These are phyloP conservation scores for Camellia lanceoleosa DNA, from an alignment of 148 eudicot species.

Conservation along the genomic window DNA sequence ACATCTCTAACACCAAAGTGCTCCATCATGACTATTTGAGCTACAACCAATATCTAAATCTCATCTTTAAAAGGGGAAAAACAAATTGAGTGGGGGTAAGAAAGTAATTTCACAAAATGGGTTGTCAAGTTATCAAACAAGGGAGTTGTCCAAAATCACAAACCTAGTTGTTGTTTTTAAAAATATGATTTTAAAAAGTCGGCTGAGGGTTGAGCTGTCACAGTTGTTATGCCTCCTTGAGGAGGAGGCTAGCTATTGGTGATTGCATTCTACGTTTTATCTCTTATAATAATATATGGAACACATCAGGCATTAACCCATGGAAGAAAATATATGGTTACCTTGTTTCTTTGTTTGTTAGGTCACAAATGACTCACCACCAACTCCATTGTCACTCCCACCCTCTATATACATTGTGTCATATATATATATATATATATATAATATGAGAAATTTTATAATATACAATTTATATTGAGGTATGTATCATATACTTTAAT, in stretches of 20 bases:
- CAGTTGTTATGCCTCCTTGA: conserved; percentile 11
- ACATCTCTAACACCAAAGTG: too few species aligned
- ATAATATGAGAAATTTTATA: too few species aligned
- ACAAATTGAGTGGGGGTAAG: not conserved
- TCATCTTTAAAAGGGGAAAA: too few species aligned
- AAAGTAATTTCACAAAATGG: not conserved
- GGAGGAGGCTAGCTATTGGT: not conserved
- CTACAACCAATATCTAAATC: too few species aligned
- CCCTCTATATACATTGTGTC: not conserved
- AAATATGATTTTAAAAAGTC: conserved; percentile 4
- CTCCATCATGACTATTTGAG: too few species aligned
- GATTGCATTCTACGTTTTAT: conserved; percentile 7
- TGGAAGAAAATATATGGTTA: not conserved
- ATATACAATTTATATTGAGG: too few species aligned
- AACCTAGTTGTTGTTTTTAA: not conserved
- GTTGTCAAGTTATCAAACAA: not conserved
- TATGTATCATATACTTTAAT: too few species aligned
- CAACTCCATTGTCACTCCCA: not conserved
- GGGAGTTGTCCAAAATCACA: not conserved
- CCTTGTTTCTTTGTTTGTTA: not conserved
- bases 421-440: too few species aligned
- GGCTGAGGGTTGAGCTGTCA: conserved; percentile 27
- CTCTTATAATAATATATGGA: not conserved
- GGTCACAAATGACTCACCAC: conserved; percentile 1
- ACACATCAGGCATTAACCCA: not conserved